phyloP scores from a whole-genome alignment of 2,329 filamentous ascomycete genomes.

The Nigrograna mackinnonii region DNA sequence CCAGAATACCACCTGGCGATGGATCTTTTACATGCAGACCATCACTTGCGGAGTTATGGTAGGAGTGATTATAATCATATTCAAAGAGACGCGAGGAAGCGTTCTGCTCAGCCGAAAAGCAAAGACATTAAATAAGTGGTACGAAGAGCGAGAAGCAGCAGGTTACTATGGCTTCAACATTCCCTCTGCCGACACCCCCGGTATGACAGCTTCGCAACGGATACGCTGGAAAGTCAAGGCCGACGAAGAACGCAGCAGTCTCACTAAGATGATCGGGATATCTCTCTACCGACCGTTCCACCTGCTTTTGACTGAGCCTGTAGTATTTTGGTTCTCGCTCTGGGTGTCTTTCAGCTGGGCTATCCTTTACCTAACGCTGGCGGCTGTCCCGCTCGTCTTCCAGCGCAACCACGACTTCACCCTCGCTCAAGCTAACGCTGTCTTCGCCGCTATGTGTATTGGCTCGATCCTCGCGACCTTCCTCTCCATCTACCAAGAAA shows the following conservation, averaged over 20 bases:
- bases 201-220: constrained; percentile 49
- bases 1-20: constrained; percentile 72
- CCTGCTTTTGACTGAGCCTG: constrained; percentile 74
- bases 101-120: constrained; percentile 81
- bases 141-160: constrained; percentile 69
- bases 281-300: constrained; percentile 80
- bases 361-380: constrained; percentile 82
- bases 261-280: constrained; percentile 71
- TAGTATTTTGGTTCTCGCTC: constrained; percentile 83
- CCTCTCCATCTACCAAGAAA: constrained; percentile 73
- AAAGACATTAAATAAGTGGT: constrained; percentile 74
- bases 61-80: constrained; percentile 66
- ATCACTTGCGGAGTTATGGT: constrained; percentile 70
- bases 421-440: constrained; percentile 67
- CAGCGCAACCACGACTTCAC: constrained; percentile 68
- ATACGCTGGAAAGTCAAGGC: constrained; percentile 80
- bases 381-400: constrained; percentile 80
- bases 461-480: constrained; percentile 68
- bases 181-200: constrained; percentile 19
- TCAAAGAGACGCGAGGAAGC: constrained; percentile 80
- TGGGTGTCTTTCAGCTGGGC: constrained; percentile 93
- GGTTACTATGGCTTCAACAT: constrained; percentile 64
- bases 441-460: constrained; percentile 74
- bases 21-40: constrained; percentile 86
- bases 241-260: constrained; percentile 73